Evolutionary conservation across 805 yeast species (phyloP), one percentile per base, ranked within the genome.

Genomic region (Danielia reshetovae): DNA sequence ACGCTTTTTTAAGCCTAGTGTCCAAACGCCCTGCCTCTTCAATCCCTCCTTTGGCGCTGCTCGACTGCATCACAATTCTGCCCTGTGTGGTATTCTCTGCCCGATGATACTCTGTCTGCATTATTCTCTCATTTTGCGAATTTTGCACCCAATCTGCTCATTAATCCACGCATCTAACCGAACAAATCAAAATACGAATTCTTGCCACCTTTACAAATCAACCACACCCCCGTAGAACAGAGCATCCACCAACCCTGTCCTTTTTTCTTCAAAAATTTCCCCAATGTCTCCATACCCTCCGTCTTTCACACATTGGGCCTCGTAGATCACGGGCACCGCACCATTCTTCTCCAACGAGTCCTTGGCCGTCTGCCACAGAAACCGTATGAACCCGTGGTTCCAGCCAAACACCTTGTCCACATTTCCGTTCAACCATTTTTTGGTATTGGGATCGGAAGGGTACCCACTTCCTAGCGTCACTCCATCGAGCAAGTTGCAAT

Each of bases 361-460:
- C 45, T 76, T 78, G 1, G 96, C 78, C 0, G 98, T 93, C 49
- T 86, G 93, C 99, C 99, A 93, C 24, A 95, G 86, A 51, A 81
- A 93, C 32, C 99, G 63, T 7, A 83, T 70, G 29, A 81, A 75
- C 7, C 84, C 73, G 33, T 48, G 62, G 34, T 77, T 72, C 97
- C 97, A 93, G 0, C 97, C 97, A 59, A 85, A 85, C 10, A 90
- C 65, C 10, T 72, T 73, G 54, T 86, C 85, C 18, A 85, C 75
- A 16, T 70, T 65, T 0, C 58, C 46, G 25, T 74, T 70, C 26
- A 93, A 62, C 96, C 96, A 93, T 24, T 49, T 49, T n/a, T 74
- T 70, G 0, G 99, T 90, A 42, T 77, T 75, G 3, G 96, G 94
- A 58, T 93, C 98, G 3, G 89, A 75, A 0, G 98, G 97, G 57